These are phyloP conservation scores for Dioscorea dumetorum DNA, from an alignment of 106 monocot genomes.

Conservation along the genomic window DNA sequence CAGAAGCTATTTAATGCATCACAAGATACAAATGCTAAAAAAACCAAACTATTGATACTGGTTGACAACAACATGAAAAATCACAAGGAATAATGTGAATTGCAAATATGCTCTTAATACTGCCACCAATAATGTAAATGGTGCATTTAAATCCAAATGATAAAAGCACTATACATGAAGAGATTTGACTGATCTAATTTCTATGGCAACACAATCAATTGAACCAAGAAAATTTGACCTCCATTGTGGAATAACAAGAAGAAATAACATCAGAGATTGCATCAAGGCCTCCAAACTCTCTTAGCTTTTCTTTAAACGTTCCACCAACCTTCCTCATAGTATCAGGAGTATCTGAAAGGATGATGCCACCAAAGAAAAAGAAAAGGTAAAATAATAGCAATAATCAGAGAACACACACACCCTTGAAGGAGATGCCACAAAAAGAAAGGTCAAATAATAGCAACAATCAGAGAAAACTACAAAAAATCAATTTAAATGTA, in stretches of 20 bases:
- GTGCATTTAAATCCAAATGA: no score
- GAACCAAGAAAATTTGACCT: conserved; percentile 38
- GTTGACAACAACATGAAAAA: no score
- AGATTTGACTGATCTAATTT: neutral
- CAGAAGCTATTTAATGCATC: no score
- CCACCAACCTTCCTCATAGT: conserved; percentile 39
- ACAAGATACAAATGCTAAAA: no score
- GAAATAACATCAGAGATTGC: conserved; percentile 65
- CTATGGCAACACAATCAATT: neutral
- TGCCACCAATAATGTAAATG: no score
- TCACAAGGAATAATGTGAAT: no score
- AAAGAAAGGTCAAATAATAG: neutral
- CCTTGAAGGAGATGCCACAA: neutral
- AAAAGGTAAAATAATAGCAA: neutral
- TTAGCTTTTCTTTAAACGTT: conserved; percentile 86
- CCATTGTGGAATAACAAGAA: conserved; percentile 58
- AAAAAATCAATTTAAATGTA: no score
- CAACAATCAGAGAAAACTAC: neutral
- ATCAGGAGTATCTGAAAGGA: conserved; percentile 61
- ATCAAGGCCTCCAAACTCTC: conserved; percentile 88
- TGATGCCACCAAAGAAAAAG: neutral
- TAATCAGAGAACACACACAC: neutral
- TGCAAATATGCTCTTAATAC: no score
- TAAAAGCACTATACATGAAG: no score
- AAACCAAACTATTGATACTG: no score